These are phyloP conservation scores for Fraxinus floribunda DNA, from an alignment of 305 asterid genomes.

Conservation along the genomic window DNA sequence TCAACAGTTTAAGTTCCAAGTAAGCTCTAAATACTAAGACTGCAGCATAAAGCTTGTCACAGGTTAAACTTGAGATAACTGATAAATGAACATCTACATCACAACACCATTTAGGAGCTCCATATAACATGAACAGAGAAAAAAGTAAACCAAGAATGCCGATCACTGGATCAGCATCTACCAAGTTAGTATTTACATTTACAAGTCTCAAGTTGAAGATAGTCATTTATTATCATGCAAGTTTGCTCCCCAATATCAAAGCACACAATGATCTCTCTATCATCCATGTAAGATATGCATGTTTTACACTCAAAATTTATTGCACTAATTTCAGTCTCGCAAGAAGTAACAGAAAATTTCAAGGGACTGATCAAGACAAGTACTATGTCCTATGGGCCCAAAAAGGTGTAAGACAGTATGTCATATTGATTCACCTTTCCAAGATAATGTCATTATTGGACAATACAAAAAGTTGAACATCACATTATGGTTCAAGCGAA, in stretches of 20 bases:
- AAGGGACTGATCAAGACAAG: neutral
- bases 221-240: neutral
- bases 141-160: neutral
- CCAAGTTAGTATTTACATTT: neutral
- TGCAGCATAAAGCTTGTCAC: constrained; percentile 1
- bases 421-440: neutral
- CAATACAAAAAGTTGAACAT: neutral
- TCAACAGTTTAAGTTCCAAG: constrained; percentile 14
- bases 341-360: neutral
- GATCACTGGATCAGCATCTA: neutral
- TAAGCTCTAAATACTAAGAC: constrained; percentile 12
- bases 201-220: neutral
- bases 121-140: neutral
- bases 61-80: constrained; percentile 2
- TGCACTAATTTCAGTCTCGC: neutral
- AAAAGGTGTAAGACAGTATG: neutral
- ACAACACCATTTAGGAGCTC: constrained; percentile 16
- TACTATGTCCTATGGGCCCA: neutral
- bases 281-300: neutral
- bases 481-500: neutral
- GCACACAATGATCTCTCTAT: neutral
- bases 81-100: constrained; percentile 15
- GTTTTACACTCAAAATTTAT: neutral
- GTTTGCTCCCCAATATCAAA: neutral
- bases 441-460: neutral